Conservation (phyloP, 2,329 filamentous ascomycete species). For the Fusarium sp. region DNA sequence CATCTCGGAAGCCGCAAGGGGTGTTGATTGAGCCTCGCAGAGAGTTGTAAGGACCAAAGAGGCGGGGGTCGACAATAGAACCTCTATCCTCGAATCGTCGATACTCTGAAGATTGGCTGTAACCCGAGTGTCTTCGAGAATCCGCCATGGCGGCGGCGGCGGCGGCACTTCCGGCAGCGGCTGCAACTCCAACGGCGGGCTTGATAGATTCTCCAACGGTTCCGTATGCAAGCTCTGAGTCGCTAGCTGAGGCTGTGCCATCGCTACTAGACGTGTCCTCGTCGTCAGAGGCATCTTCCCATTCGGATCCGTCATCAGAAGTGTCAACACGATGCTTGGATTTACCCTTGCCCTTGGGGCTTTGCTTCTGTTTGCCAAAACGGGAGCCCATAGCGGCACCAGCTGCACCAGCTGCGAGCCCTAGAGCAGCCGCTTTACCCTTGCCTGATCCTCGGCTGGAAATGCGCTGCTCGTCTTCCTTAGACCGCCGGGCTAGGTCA, state of each 20-base stretch:
- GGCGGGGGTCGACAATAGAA: conserved; percentile 67
- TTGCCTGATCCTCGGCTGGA: conserved; percentile 50
- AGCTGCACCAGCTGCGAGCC: conserved; percentile 54
- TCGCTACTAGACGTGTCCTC: conserved; percentile 56
- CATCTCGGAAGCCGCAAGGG: conserved; percentile 66
- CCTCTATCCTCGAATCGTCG: conserved; percentile 54
- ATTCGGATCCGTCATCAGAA: conserved; percentile 64
- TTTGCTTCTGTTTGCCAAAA: conserved; percentile 53
- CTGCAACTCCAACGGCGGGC: conserved; percentile 41
- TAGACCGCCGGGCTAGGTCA: conserved; percentile 64
- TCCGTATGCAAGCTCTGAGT: conserved; percentile 57
- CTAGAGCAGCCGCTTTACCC: conserved; percentile 40
- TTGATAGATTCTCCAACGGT: conserved; percentile 45
- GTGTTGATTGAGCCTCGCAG: conserved; percentile 66
- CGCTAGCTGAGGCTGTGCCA: conserved; percentile 50
- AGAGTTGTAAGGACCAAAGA: conserved; percentile 73
- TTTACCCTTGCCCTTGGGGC: conserved; percentile 54
- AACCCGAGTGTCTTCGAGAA: conserved; percentile 44
- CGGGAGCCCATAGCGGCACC: conserved; percentile 57
- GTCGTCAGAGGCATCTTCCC: conserved; percentile 69
- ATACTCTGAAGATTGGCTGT: conserved; percentile 27
- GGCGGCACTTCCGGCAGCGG: conserved; percentile 57
- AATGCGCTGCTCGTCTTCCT: conserved; percentile 62
- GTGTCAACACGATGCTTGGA: conserved; percentile 57
- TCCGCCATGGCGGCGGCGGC: conserved; percentile 57